Evolutionary conservation across 139 green algal genomes (phyloP).

Genomic region (Zygnema cylindricum): DNA sequence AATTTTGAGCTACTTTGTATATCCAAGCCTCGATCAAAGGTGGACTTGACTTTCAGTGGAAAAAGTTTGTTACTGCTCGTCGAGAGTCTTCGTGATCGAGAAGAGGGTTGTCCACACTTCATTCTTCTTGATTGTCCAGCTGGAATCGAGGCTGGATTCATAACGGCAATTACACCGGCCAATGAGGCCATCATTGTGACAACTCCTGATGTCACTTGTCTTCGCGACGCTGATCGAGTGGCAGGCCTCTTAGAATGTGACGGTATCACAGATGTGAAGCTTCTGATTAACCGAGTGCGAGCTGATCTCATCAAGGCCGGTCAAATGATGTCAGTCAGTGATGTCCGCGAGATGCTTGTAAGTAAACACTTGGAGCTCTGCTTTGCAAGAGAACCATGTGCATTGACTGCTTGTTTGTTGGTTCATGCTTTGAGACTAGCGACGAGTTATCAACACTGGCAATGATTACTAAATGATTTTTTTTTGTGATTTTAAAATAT

Average conservation of each 20-base stretch:
- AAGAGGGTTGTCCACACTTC: constrained; percentile 77
- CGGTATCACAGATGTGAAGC: constrained; percentile 85
- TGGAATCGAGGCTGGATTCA: constrained; percentile 90
- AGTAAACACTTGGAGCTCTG: not conserved
- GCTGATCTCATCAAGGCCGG: constrained; percentile 88
- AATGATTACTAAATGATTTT: no score
- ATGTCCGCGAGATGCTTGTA: constrained; percentile 89
- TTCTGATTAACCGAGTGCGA: constrained; percentile 88
- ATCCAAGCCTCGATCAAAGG: constrained; percentile 71
- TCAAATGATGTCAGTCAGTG: constrained; percentile 91
- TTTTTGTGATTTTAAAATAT: no score
- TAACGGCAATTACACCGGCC: constrained; percentile 86
- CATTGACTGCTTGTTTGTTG: no score
- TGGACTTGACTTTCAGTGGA: constrained; percentile 79
- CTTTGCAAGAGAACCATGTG: no score
- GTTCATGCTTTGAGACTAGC: no score
- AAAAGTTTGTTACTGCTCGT: constrained; percentile 85
- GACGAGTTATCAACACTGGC: no score
- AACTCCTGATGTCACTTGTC: constrained; percentile 89
- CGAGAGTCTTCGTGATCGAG: constrained; percentile 74
- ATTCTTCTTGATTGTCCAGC: constrained; percentile 87
- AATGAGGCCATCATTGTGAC: constrained; percentile 88
- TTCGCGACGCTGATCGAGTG: constrained; percentile 84
- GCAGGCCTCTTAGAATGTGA: constrained; percentile 88
- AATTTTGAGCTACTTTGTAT: constrained; percentile 85